These are phyloP conservation scores for Porogramme epimiltina DNA, from an alignment of 1,284 basidiomycete species.

Conservation along the genomic window DNA sequence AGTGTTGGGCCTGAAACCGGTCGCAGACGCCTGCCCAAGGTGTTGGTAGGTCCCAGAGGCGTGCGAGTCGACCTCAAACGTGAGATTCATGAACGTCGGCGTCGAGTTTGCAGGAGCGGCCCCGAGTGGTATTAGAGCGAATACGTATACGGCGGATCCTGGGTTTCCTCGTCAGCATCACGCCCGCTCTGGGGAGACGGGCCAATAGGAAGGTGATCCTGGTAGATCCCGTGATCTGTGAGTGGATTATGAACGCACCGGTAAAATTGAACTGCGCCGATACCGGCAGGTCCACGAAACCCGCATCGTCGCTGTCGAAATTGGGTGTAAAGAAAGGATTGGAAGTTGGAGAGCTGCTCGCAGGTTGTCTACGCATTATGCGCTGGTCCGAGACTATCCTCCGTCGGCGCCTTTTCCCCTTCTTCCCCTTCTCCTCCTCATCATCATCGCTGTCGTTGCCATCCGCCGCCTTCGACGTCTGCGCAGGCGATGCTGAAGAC, in stretches of 20 bases:
- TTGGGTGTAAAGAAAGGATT: slow-evolving; percentile 30
- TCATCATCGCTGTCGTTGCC: slow-evolving; percentile 15
- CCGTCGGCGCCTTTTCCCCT: slow-evolving; percentile 7
- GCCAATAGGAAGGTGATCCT: not conserved
- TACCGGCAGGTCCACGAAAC: slow-evolving; percentile 40
- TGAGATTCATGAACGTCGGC: slow-evolving; percentile 36
- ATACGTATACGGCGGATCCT: slow-evolving; percentile 38
- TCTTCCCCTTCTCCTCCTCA: slow-evolving; percentile 21
- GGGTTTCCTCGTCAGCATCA: slow-evolving; percentile 11
- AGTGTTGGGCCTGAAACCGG: slow-evolving; percentile 27
- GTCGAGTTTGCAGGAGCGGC: slow-evolving; percentile 32
- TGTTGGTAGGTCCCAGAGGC: slow-evolving; percentile 32
- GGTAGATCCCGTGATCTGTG: slow-evolving; percentile 2
- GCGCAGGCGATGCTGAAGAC: not conserved
- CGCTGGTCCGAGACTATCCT: not conserved
- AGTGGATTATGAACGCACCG: slow-evolving; percentile 35
- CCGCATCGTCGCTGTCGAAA: slow-evolving; percentile 39
- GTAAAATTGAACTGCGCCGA: slow-evolving; percentile 49
- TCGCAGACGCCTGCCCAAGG: slow-evolving; percentile 27
- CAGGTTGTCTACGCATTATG: slow-evolving; percentile 11
- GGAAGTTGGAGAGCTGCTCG: slow-evolving; percentile 12
- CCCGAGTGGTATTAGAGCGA: slow-evolving; percentile 32
- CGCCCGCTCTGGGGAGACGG: not conserved
- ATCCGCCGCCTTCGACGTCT: not conserved
- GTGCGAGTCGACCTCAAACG: slow-evolving; percentile 34